A percentile compares a stretch with the other conserved stretches of the same genome.
These are phyloP conservation scores for Candida nemodendra DNA, from an alignment of 805 yeast species.

Conservation along the genomic window DNA sequence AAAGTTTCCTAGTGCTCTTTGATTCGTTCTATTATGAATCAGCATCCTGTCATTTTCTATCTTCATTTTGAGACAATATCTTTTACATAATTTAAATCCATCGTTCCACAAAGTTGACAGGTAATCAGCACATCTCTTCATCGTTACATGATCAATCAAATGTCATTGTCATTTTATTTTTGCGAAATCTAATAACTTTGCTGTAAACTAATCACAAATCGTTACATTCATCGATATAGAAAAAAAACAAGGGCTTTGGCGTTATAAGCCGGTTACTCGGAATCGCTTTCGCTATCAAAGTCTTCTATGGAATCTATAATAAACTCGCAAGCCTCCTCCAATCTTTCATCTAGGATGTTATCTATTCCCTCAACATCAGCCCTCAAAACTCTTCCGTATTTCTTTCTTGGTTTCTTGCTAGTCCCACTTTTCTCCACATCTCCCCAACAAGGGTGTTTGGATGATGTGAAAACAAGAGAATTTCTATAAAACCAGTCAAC, in stretches of 20 bases:
- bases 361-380: slow-evolving; percentile 71
- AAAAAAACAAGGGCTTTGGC: too few species aligned
- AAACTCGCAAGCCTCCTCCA: slow-evolving; percentile 83
- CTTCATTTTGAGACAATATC: too few species aligned
- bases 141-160: too few species aligned
- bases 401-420: slow-evolving; percentile 76
- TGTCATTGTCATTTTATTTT: too few species aligned
- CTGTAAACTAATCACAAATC: too few species aligned
- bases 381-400: slow-evolving; percentile 84
- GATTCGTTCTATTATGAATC: too few species aligned
- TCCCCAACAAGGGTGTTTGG: slow-evolving; percentile 80
- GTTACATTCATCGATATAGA: too few species aligned
- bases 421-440: slow-evolving; percentile 32
- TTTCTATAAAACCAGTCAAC: slow-evolving; percentile 90
- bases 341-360: slow-evolving; percentile 75
- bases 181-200: too few species aligned
- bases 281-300: slow-evolving; percentile 43
- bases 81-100: too few species aligned
- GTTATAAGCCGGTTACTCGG: slow-evolving; percentile 9
- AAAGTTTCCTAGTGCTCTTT: slow-evolving; percentile 62
- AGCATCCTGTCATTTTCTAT: too few species aligned
- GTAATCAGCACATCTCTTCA: too few species aligned
- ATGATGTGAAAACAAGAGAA: slow-evolving; percentile 77
- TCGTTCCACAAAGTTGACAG: too few species aligned
- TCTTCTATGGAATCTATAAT: slow-evolving; percentile 77